phyloP scores from a whole-genome alignment of 164 flowering plant genomes.

The Saururus chinensis region DNA sequence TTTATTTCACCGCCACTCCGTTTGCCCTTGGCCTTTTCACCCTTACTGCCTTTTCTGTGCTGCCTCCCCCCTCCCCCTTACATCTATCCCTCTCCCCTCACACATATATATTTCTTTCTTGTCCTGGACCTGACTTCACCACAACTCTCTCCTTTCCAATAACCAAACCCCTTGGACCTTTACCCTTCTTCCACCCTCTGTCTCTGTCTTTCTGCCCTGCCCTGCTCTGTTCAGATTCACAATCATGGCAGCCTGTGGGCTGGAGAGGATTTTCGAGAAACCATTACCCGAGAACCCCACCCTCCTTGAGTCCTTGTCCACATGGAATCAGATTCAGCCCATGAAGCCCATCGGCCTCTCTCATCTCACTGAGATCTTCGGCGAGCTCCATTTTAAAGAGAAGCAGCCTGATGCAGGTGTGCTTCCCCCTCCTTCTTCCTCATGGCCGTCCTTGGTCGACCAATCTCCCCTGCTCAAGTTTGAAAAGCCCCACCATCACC shows the following conservation, averaged over 20 bases:
- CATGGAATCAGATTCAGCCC: slow-evolving; percentile 46
- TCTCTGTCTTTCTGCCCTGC: neutral
- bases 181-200: neutral
- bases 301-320: slow-evolving; percentile 37
- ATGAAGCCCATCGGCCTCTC: slow-evolving; percentile 14
- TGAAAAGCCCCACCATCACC: neutral
- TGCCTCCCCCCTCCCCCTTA: no score
- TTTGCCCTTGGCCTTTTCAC: neutral
- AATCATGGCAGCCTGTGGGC: slow-evolving; percentile 63
- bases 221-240: neutral
- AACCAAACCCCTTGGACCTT: neutral
- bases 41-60: neutral
- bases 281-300: slow-evolving; percentile 46
- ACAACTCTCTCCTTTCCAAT: neutral
- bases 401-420: slow-evolving; percentile 3
- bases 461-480: neutral
- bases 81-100: neutral
- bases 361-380: slow-evolving; percentile 63
- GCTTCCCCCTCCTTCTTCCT: neutral
- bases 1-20: neutral
- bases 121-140: neutral
- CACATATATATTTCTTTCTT: neutral
- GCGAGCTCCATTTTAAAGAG: slow-evolving; percentile 67
- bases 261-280: slow-evolving; percentile 54
- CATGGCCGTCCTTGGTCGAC: neutral